Base-by-base conservation (phyloP, 495 filamentous ascomycete species). In the Saxophila tyrrhenica region DNA sequence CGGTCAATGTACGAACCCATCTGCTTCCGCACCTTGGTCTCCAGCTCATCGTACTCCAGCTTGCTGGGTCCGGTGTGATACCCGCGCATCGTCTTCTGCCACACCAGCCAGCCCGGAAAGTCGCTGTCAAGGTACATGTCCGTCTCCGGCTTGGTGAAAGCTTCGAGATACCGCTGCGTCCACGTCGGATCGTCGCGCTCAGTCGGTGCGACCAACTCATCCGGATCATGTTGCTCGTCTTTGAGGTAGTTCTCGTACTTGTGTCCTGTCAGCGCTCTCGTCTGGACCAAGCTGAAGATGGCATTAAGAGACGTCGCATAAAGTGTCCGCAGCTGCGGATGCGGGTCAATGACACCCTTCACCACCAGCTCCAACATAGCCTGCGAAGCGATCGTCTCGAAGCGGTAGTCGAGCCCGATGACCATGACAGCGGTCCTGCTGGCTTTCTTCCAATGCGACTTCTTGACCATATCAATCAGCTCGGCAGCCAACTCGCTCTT, bases 41-140 rank as follows among this genome's bases (percentile, higher is more conserved):
- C 94, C 2, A 85, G 69, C 17, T 87, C 84, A 62, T 99, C 92
- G 64, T 88, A 97, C 52, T 81, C 80, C 17, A 89, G 70, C 56
- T 84, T 86, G 25, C 74, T 75, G 15, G 86, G 77, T 39, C 83
- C 80, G 8, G 84, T 83, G 52, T 79, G 78, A 63, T 80, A 87
- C 1, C 83, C 91, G 22, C 79, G 81, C 75, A 97, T 87, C 10
- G 75, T 78, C 65, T 94, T 84, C 13, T 79, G 81, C 92, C 92
- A 99, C 7, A 92, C 87, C n/a, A 99, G 77, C 92, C 92, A 99
- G 22, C 92, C 92, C 10, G 90, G 87, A 68, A 94, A 85, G 64
- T 95, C 91, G 51, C 79, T 78, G 63, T 99, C 92, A 52, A 96
- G 80, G 59, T 86, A 95, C 65, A 90, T 94, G 51, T 95, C 78